Percentiles rank a stretch among this genome's conserved stretches.
These are phyloP conservation scores for Sicyos baderoa DNA, from an alignment of 306 rosid species.

Conservation along the genomic window DNA sequence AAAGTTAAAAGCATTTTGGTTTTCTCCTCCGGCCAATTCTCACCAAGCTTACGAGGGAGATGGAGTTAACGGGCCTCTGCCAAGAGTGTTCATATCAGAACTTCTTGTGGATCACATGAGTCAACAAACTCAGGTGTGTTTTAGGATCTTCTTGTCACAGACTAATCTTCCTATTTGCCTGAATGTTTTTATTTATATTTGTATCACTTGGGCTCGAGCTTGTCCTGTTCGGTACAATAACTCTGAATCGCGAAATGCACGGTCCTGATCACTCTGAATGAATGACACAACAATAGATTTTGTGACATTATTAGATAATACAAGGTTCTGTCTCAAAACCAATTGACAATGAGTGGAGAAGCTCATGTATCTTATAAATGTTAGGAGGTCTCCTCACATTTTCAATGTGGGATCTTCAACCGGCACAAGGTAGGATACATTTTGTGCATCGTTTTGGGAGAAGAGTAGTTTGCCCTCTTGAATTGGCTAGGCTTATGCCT, in stretches of 20 bases:
- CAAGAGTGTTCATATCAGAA: conserved; percentile 83
- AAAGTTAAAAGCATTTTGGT: conserved; percentile 85
- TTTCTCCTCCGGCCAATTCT: conserved; percentile 65
- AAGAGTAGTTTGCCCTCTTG: background rate
- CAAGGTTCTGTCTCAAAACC: no score
- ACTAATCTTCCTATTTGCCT: background rate
- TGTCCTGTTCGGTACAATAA: background rate
- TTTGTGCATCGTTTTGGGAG: background rate
- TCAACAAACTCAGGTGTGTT: conserved; percentile 64
- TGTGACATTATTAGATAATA: no score
- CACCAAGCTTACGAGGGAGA: conserved; percentile 28
- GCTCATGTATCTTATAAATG: no score
- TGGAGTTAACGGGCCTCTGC: conserved; percentile 69
- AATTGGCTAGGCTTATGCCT: background rate
- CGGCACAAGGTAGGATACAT: background rate
- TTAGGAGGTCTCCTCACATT: no score
- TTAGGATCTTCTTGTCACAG: background rate
- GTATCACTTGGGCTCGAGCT: background rate
- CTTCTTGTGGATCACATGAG: conserved; percentile 84
- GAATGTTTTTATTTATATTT: background rate
- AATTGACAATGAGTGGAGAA: no score
- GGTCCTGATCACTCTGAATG: background rate
- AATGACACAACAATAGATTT: background rate
- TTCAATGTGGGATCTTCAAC: no score
- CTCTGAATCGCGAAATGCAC: background rate